Base-by-base conservation (phyloP, 2,329 filamentous ascomycete species). In the Davidsoniella eucalypti region DNA sequence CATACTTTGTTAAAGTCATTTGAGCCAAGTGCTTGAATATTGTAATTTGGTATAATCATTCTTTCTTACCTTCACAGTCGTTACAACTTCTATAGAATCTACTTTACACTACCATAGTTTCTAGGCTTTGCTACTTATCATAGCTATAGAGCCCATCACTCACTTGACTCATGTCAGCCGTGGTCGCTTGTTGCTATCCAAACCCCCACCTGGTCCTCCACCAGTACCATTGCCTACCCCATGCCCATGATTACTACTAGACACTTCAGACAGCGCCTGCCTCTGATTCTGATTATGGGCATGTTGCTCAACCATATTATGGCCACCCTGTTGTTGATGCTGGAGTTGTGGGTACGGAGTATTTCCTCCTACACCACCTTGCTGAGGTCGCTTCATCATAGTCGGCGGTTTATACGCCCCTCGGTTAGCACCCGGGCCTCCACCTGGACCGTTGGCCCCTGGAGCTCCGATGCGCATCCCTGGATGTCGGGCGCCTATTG, bases 401-500 rank as follows among this genome's bases (percentile, higher is more conserved):
- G 72, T 53, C 9, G 52, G 72, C 9, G 76, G 76, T 14, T 70
- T 70, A 55, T 79, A 82, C 55, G 70, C 69, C n/a, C 67, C 66
- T 29, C 76, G 65, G 56, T 80, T 81, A 7, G 65, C 69, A 41
- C 78, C 65, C 9, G 76, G 76, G 59, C 75, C 80, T n/a, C 66
- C 67, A 0, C 65, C 61, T 42, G 39, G 29, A 29, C 16, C 16
- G 37, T 10, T 26, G 12, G 64, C 69, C 7, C 67, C 68, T 0
- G 78, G 78, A 0, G 71, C 76, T 0, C 78, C 78, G 50, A 82
- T 80, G 47, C 74, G 70, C 36, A 77, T 68, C 59, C 53, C 25
- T 52, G 56, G 29, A 59, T 58, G 3, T 58, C 60, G 33, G 58
- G 58, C 5, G 50, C 53, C 41, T 57, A 55, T 8, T 59, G 57